Evolutionary conservation across 2,329 filamentous ascomycete genomes (phyloP).

Genomic region (Cordyceps sp.): DNA sequence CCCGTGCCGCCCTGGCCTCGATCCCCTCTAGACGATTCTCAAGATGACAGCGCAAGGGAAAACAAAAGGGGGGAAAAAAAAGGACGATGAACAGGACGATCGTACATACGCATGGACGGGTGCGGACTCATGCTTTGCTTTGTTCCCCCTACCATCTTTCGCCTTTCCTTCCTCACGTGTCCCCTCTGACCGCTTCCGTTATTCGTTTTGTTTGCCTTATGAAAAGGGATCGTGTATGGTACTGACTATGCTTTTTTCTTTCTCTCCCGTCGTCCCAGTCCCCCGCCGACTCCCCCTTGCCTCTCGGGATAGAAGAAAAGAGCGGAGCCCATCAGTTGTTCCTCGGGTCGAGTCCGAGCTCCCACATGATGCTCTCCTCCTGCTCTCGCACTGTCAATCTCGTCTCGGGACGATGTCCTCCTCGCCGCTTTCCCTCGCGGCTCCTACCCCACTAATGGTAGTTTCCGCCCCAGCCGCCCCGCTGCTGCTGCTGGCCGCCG

Average conservation of each 20-base stretch:
- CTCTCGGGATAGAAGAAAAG: no score
- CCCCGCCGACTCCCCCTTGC: no score
- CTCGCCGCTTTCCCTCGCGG: conserved; percentile 10
- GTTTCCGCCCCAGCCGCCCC: conserved; percentile 43
- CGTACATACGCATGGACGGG: conserved; percentile 17
- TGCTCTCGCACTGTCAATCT: no score
- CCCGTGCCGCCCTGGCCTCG: no score
- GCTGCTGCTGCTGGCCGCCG: conserved; percentile 19
- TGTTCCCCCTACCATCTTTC: conserved; percentile 4
- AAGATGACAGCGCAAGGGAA: conserved; percentile 3
- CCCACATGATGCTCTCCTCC: conserved; percentile 5
- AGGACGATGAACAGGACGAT: conserved; percentile 13
- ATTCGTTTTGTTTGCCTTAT: no score
- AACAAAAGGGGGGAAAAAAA: conserved; percentile 7
- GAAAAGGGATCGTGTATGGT: no score
- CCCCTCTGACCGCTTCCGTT: no score
- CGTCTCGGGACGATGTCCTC: conserved; percentile 3
- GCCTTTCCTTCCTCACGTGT: no score
- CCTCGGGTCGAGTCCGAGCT: no score
- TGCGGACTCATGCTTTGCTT: conserved; percentile 2
- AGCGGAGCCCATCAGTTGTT: no score
- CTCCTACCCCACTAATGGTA: conserved; percentile 29
- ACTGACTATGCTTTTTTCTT: no score
- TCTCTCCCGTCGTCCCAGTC: no score
- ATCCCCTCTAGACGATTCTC: conserved; percentile 6